Evolutionary conservation across 805 yeast genomes (phyloP), one percentile per base, ranked within the genome.

Genomic region (Candida sanyiensis): DNA sequence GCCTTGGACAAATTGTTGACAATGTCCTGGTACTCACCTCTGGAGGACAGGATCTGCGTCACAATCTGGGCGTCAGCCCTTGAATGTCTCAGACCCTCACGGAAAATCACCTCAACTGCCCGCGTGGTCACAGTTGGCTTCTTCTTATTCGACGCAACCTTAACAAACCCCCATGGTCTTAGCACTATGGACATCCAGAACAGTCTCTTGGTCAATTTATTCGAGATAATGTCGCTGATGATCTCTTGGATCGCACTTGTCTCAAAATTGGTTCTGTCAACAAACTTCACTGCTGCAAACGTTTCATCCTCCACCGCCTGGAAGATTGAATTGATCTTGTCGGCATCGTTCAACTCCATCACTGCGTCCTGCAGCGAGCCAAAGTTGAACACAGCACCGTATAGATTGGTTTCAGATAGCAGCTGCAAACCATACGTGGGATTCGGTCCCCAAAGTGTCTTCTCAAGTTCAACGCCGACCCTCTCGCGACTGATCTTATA

Each of bases 401-500:
- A 74, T 27, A 88, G 64, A 1, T 68, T 67, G 11, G 78, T 75
- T 27, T 69, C 63, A 34, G 70, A 70, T 27, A 89, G 66, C 43
- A 83, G 57, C 17, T 67, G 58, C 40, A 88, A 59, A 0, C 93
- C 96, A 44, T 74, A 69, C 0, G 68, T 58, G 0, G 89, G 84
- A 49, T 80, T 69, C 7, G 63, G 54, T 6, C 88, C 75, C n/a
- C 61, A 59, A n/a, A 90, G 63, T 28, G 82, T 82, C 58, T 93
- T 93, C 32, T 72, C 79, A 35, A 89, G 59, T 54, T 93, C 98
- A 6, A 75, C 78, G 3, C 96, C 97, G 13, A 93, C 77, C 46
- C 98, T 70, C 58, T 93, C 98, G 38, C 93, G 70, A 40, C 95
- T 84, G 35, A 93, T 88, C 52, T 93, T 93, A 21, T 72, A 68